A percentile compares a stretch with the other conserved stretches of the same genome.
Conservation (phyloP, 352 stramenopile species). For the Pythium periplocum region DNA sequence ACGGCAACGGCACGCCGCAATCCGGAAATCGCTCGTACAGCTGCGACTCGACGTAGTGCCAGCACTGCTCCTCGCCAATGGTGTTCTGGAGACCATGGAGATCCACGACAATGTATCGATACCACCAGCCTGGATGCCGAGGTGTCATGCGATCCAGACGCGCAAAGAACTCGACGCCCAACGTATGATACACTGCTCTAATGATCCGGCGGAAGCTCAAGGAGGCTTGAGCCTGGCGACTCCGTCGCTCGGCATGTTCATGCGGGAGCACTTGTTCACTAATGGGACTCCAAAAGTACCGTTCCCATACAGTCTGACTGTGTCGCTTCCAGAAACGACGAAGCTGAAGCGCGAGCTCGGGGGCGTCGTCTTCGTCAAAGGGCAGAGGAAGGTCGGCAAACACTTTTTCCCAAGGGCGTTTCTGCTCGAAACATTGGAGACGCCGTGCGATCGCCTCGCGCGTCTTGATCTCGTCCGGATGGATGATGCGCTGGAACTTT, state of each 20-base stretch:
- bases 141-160: constrained; percentile 27
- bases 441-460: too few species aligned
- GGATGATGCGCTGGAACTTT: too few species aligned
- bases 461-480: too few species aligned
- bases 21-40: constrained; percentile 31
- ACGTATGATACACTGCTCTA: constrained; percentile 15
- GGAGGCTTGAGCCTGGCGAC: constrained; percentile 31
- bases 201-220: constrained; percentile 31
- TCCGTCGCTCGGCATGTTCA: constrained; percentile 18
- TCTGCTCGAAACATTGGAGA: constrained; percentile 12
- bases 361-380: constrained; percentile 26
- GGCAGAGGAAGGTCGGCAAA: constrained; percentile 29
- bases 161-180: constrained; percentile 43
- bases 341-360: constrained; percentile 19
- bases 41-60: constrained; percentile 31
- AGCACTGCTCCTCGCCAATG: constrained; percentile 24
- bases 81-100: constrained; percentile 2
- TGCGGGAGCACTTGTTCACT: constrained; percentile 3
- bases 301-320: constrained; percentile 41
- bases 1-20: constrained; percentile 31
- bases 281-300: constrained; percentile 41
- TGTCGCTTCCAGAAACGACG: constrained; percentile 33
- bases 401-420: constrained; percentile 29
- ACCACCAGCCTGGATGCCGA: constrained; percentile 52
- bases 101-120: constrained; percentile 30